A percentile compares a stretch with the other conserved stretches of the same genome.
phyloP scores from a whole-genome alignment of 805 yeast genomes.

The Candida rishiriensis region DNA sequence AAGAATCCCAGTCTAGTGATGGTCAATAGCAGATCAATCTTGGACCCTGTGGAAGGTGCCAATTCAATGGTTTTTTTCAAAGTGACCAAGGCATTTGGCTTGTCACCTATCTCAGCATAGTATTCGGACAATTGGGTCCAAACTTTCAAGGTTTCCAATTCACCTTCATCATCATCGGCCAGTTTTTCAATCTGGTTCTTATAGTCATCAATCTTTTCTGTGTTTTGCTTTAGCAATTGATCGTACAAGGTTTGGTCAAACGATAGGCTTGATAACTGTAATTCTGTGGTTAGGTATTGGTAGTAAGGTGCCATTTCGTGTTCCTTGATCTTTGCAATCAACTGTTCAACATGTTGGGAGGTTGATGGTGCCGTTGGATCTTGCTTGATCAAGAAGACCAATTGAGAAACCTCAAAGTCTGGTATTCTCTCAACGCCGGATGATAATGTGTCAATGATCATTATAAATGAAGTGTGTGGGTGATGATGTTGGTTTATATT shows the following conservation, averaged over 20 bases:
- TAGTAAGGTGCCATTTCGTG: slow-evolving; percentile 82
- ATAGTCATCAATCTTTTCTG: slow-evolving; percentile 47
- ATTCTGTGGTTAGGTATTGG: slow-evolving; percentile 53
- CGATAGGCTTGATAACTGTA: slow-evolving; percentile 33
- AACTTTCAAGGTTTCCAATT: slow-evolving; percentile 70
- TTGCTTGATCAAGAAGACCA: slow-evolving; percentile 58
- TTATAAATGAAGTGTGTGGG: background rate
- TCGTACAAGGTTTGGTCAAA: slow-evolving; percentile 62
- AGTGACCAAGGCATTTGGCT: slow-evolving; percentile 59
- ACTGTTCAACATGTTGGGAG: slow-evolving; percentile 36
- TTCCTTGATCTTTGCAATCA: slow-evolving; percentile 50
- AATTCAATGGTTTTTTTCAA: slow-evolving; percentile 69
- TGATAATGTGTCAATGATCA: slow-evolving; percentile 35
- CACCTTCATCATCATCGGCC: slow-evolving; percentile 77
- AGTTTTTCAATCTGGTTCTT: slow-evolving; percentile 50
- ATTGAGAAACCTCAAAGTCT: slow-evolving; percentile 76
- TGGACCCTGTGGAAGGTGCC: slow-evolving; percentile 83
- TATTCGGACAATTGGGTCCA: slow-evolving; percentile 83
- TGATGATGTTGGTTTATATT: too few relatives aligned
- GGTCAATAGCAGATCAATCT: slow-evolving; percentile 81
- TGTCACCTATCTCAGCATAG: slow-evolving; percentile 82
- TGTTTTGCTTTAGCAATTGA: slow-evolving; percentile 48
- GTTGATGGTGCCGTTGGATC: slow-evolving; percentile 9
- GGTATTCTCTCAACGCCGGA: slow-evolving; percentile 64
- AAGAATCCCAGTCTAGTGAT: slow-evolving; percentile 87